Conservation (phyloP, 495 filamentous ascomycete genomes). For the Aspergillus olivimuriae region DNA sequence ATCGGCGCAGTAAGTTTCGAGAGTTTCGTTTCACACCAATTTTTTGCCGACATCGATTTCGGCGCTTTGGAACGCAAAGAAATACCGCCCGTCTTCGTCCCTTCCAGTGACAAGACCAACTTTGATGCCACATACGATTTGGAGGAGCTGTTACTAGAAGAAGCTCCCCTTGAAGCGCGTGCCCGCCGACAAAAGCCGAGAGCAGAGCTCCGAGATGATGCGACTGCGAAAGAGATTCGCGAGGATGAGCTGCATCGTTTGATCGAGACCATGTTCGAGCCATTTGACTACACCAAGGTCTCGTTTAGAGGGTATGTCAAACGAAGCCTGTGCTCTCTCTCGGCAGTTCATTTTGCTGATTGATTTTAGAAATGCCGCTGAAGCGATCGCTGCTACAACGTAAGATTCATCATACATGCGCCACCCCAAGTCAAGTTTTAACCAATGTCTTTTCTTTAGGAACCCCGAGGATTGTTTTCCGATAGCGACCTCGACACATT, state of each 20-base stretch:
- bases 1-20: slow-evolving; percentile 75
- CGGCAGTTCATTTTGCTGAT: slow-evolving; percentile 1
- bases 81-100: slow-evolving; percentile 83
- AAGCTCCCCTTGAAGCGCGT: slow-evolving; percentile 89
- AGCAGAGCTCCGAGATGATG: slow-evolving; percentile 85
- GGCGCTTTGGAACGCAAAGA: slow-evolving; percentile 79
- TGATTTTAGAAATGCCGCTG: slow-evolving; percentile 32
- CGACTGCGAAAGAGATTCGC: slow-evolving; percentile 89
- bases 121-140: slow-evolving; percentile 98
- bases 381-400: slow-evolving; percentile 33
- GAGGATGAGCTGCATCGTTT: slow-evolving; percentile 91
- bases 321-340: not conserved
- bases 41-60: slow-evolving; percentile 86
- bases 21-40: slow-evolving; percentile 77
- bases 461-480: slow-evolving; percentile 40
- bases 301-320: slow-evolving; percentile 54
- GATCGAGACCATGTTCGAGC: slow-evolving; percentile 91
- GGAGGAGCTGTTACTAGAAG: slow-evolving; percentile 89
- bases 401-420: slow-evolving; percentile 13
- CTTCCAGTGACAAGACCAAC: slow-evolving; percentile 95
- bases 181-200: slow-evolving; percentile 89
- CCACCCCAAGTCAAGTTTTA: not conserved
- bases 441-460: slow-evolving; percentile 14
- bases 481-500: slow-evolving; percentile 25
- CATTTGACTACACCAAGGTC: slow-evolving; percentile 86